Percentiles rank a stretch among this genome's conserved stretches.
Conservation (phyloP, 176 grass and related monocot genomes). For the Saccharum officinarum region DNA sequence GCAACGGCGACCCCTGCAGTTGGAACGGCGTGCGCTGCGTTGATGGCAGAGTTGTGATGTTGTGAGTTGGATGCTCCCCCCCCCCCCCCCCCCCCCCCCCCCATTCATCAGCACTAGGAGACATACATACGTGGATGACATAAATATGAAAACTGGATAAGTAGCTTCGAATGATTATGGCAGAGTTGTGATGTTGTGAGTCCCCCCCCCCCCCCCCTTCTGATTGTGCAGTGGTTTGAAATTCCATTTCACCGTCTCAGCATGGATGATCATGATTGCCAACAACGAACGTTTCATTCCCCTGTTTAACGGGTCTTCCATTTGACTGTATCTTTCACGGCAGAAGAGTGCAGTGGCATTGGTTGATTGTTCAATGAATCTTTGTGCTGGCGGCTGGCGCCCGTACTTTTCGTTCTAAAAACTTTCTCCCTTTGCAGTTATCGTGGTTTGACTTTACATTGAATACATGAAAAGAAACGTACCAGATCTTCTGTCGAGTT, state of each 20-base stretch:
- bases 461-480: neutral
- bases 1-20: conserved; percentile 60
- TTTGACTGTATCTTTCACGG: conserved; percentile 31
- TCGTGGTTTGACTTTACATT: conserved; percentile 27
- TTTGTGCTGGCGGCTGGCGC: neutral
- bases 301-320: conserved; percentile 16
- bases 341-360: conserved; percentile 9
- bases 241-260: neutral
- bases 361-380: neutral
- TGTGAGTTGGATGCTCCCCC: conserved; percentile 76
- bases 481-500: conserved; percentile 6
- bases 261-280: neutral
- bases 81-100: too few species aligned
- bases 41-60: conserved; percentile 59
- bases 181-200: too few species aligned
- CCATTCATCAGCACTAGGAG: neutral
- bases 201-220: neutral
- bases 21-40: conserved; percentile 74
- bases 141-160: neutral
- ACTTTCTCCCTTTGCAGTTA: conserved; percentile 26
- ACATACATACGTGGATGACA: conserved; percentile 4
- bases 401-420: conserved; percentile 9
- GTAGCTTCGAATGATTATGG: conserved; percentile 9
- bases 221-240: neutral
- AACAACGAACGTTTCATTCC: neutral